Percentiles rank a stretch among this genome's conserved stretches.
These are phyloP conservation scores for Picea mariana DNA, from an alignment of 83 land plant genomes.

Conservation along the genomic window DNA sequence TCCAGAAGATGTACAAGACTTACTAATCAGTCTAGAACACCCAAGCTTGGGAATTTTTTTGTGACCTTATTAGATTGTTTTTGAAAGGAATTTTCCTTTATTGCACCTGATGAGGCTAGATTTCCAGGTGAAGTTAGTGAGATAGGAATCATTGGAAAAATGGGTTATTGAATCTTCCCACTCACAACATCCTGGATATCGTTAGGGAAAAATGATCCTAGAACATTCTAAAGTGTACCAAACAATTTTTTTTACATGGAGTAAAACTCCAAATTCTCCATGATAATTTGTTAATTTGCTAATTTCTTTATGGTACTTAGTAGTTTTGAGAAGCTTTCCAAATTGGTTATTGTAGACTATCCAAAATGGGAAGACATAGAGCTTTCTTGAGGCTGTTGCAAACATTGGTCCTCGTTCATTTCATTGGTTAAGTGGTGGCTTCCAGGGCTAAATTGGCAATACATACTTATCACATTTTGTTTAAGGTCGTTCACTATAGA, in stretches of 20 bases:
- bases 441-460: constrained; percentile 6
- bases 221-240: constrained; percentile 31
- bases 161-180: constrained; percentile 1
- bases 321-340: constrained; percentile 8
- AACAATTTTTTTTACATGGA: constrained; percentile 40
- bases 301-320: no score
- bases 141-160: constrained; percentile 1
- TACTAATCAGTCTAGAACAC: not conserved
- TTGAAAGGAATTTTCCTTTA: not conserved
- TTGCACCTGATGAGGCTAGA: not conserved
- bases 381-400: constrained; percentile 8
- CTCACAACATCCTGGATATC: constrained; percentile 18
- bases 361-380: constrained; percentile 7
- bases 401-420: not conserved
- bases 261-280: constrained; percentile 43
- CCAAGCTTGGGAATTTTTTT: not conserved
- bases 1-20: constrained; percentile 1
- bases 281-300: constrained; percentile 21
- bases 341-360: not conserved
- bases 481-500: not conserved
- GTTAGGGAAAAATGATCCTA: constrained; percentile 24
- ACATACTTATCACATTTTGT: not conserved
- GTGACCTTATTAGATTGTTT: not conserved
- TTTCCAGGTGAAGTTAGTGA: not conserved
- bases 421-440: not conserved